Evolutionary conservation across 768 basidiomycete species (phyloP).

Genomic region (Grammothele lineata): DNA sequence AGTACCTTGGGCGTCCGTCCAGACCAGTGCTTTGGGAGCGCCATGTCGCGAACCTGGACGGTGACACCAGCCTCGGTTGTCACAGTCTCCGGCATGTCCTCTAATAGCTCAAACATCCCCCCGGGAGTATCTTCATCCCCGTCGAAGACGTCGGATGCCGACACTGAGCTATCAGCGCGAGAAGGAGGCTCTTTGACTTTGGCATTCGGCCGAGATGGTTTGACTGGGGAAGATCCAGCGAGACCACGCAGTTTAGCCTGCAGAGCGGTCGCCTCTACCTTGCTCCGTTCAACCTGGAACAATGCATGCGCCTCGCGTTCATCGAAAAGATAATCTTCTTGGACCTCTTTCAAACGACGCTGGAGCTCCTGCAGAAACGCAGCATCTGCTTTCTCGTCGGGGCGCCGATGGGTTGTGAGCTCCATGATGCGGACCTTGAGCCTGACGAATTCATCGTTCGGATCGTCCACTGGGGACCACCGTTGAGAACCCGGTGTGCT

Average conservation of each 20-base stretch:
- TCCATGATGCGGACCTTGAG: slow-evolving; percentile 54
- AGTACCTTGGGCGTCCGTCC: slow-evolving; percentile 76
- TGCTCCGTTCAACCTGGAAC: slow-evolving; percentile 51
- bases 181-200: slow-evolving; percentile 11
- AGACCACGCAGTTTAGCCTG: slow-evolving; percentile 38
- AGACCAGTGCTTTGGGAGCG: slow-evolving; percentile 78
- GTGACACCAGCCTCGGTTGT: slow-evolving; percentile 51
- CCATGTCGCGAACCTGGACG: slow-evolving; percentile 63
- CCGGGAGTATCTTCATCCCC: slow-evolving; percentile 43
- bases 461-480: slow-evolving; percentile 34
- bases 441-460: slow-evolving; percentile 57
- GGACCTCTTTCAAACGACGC: slow-evolving; percentile 41
- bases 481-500: slow-evolving; percentile 1
- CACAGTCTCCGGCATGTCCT: slow-evolving; percentile 55
- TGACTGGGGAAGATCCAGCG: not conserved
- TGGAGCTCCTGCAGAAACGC: slow-evolving; percentile 36
- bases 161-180: slow-evolving; percentile 5
- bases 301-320: slow-evolving; percentile 56
- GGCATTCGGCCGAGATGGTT: slow-evolving; percentile 3
- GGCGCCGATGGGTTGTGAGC: slow-evolving; percentile 33
- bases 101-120: slow-evolving; percentile 73
- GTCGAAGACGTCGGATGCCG: slow-evolving; percentile 43
- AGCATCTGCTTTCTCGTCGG: slow-evolving; percentile 25
- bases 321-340: slow-evolving; percentile 68
- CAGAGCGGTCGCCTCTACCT: slow-evolving; percentile 41